Base-by-base conservation (phyloP, 192 early-diverging fungal species). In the Chytriomyces confervae region DNA sequence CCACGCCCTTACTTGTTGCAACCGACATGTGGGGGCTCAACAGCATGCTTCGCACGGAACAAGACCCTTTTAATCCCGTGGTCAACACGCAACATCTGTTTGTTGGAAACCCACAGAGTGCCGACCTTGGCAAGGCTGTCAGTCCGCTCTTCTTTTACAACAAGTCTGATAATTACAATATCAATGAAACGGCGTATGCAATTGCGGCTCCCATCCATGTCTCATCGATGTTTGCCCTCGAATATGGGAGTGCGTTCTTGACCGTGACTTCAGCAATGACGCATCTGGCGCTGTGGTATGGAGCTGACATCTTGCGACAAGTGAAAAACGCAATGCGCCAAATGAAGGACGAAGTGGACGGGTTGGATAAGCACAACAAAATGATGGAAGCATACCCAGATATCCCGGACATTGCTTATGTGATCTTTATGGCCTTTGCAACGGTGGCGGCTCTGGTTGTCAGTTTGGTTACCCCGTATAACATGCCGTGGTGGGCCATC, bases 341-440 rank as follows among this genome's bases (percentile, higher is more conserved):
- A 62, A 29, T 62, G 16, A 36, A 43, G 6, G 61, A 67, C 23
- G 43, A 61, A 47, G 53, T 74, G 7, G 72, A 74, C 45, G 7
- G 4, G 7, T 7, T 46, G 44, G 92, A 93, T 76, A 85, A 90
- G 44, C 93, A 94, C 82, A 83, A 82, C 76, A 83, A 87, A 67
- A 63, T 94, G 18, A 94, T 94, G 92, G 82, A 84, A 43, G 81
- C 80, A n/a, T 94, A 94, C 69, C 82, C 83, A 10, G 91, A 93
- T 60, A 84, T 93, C 23, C 92, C 91, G 47, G 80, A 84, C 61
- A 89, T 83, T 83, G 86, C 84, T 86, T 94, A 89, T 77, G 61
- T 77, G 24, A 61, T 50, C 27, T 76, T 89, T 49, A 86, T 92
- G 66, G 53, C 83, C 51, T 61, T 85, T 8, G 45, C 13, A 23